These are phyloP conservation scores for Phylloporus scabripes DNA, from an alignment of 768 basidiomycete genomes.

Conservation along the genomic window DNA sequence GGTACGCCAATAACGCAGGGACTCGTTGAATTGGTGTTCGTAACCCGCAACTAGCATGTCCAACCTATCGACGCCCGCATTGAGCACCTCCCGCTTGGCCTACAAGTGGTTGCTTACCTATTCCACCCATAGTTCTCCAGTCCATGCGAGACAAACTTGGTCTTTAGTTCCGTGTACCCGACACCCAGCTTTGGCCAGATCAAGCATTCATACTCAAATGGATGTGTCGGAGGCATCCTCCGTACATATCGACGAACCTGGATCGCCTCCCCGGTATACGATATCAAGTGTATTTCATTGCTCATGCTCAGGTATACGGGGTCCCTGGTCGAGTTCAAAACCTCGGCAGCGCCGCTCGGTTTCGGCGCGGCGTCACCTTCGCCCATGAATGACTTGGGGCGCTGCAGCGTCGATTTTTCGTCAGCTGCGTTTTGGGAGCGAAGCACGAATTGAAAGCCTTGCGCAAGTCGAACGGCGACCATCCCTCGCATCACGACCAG, in stretches of 20 bases:
- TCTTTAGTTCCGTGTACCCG: slow-evolving; percentile 76
- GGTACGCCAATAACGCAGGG: slow-evolving; percentile 89
- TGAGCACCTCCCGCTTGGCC: neutral
- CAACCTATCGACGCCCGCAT: slow-evolving; percentile 40
- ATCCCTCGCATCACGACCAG: slow-evolving; percentile 85
- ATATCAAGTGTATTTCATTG: slow-evolving; percentile 91
- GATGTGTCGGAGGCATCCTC: slow-evolving; percentile 55
- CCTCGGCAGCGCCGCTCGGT: slow-evolving; percentile 60
- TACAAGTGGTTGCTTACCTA: slow-evolving; percentile 42
- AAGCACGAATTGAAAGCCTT: slow-evolving; percentile 92
- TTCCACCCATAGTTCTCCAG: slow-evolving; percentile 86
- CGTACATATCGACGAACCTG: slow-evolving; percentile 84
- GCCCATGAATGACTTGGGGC: slow-evolving; percentile 52
- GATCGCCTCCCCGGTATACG: slow-evolving; percentile 86
- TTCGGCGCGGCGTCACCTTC: slow-evolving; percentile 51
- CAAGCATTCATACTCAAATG: slow-evolving; percentile 78
- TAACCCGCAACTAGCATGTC: slow-evolving; percentile 85
- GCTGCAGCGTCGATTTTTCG: slow-evolving; percentile 36
- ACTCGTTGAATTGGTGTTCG: slow-evolving; percentile 73
- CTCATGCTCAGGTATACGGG: slow-evolving; percentile 91
- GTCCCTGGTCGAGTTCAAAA: slow-evolving; percentile 52
- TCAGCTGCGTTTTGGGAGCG: slow-evolving; percentile 34
- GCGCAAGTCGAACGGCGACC: slow-evolving; percentile 85
- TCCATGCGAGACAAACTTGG: slow-evolving; percentile 72
- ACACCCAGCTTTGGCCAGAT: slow-evolving; percentile 91